These are phyloP conservation scores for Scheffersomyces amazonensis DNA, from an alignment of 805 yeast species.

Conservation along the genomic window DNA sequence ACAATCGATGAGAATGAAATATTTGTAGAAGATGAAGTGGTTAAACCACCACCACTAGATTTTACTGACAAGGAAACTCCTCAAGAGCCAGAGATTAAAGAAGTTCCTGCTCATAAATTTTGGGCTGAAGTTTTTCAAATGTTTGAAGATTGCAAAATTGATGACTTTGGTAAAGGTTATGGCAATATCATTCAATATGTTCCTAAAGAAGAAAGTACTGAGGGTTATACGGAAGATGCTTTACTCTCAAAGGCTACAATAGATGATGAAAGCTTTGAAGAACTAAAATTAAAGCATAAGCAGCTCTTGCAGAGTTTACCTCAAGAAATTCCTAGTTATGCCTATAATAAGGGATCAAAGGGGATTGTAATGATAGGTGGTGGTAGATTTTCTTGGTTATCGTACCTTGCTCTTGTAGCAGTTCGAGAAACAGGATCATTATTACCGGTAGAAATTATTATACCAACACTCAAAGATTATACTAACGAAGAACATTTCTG, in stretches of 20 bases:
- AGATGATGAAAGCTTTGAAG: constrained; percentile 17
- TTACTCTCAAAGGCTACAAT: constrained; percentile 25
- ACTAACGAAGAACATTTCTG: constrained; percentile 43
- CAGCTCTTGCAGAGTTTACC: constrained; percentile 21
- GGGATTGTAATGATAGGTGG: constrained; percentile 39
- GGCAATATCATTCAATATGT: constrained; percentile 18
- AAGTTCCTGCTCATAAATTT: constrained; percentile 15
- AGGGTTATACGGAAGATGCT: constrained; percentile 19
- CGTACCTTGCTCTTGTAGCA: constrained; percentile 27
- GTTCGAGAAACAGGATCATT: constrained; percentile 36
- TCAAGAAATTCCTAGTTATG: constrained; percentile 11
- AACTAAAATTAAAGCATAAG: constrained; percentile 19
- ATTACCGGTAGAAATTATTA: constrained; percentile 37
- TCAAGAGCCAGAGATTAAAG: too few relatives aligned
- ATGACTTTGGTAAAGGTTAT: constrained; percentile 12
- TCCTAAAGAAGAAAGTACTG: constrained; percentile 14
- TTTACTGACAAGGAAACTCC: too few relatives aligned
- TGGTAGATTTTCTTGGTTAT: constrained; percentile 31
- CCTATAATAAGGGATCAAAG: constrained; percentile 18
- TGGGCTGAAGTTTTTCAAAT: constrained; percentile 25
- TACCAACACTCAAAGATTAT: constrained; percentile 32
- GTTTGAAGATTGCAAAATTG: constrained; percentile 15
- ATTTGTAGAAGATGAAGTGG: too few relatives aligned
- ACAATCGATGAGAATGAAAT: too few relatives aligned
- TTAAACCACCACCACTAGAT: too few relatives aligned